Base-by-base conservation (phyloP, 129 eudicot species). In the Centella asiatica region DNA sequence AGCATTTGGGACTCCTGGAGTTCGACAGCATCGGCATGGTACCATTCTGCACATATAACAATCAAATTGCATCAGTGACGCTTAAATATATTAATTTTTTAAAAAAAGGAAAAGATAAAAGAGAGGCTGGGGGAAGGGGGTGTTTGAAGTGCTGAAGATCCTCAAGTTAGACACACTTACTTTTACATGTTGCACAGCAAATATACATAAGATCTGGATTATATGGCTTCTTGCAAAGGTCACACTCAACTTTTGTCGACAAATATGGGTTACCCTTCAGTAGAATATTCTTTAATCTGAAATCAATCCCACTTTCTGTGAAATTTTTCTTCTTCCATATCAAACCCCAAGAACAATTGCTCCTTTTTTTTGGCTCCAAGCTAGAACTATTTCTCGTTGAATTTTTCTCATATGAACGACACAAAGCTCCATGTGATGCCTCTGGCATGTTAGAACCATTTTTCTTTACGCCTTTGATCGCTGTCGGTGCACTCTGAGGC, bases 11-110 rank as follows among this genome's bases (percentile, higher is more conserved):
- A 78, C 78, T 93, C 99, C 23, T 76, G 53, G 59, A 93, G 80
- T 67, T 83, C 92, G 20, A 93, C 74, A 5, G 99, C 85, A 15
- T 82, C 96, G 23, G 96, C 95, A 75, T 93, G 99, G 65, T 69
- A 82, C 99, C 99, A 93, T 39, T 68, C 99, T 93, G 95, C 74
- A 74, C 76, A 42, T 22, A 56, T 44, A 52, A 62, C 23, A 22
- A 74, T 62, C 28, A 20, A 20, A 29, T 53, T 49, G 69, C 37
- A 63, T 49, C 7, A 68, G 64, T 59, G 36, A 32, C 27, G 4
- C 37, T 44, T 36, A 18, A 28, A 39, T 29, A 54, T 29, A 11
- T 42, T 1, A 42, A 42, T 11, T 5, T 11, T 10, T 42, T 42
- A 15, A 42, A 17, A 42, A 32, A 6, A 32, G 7, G 20, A 57